Percentiles rank a stretch among this genome's conserved stretches.
Evolutionary conservation across 768 basidiomycete genomes (phyloP).

Genomic region (Mycena alexandri): DNA sequence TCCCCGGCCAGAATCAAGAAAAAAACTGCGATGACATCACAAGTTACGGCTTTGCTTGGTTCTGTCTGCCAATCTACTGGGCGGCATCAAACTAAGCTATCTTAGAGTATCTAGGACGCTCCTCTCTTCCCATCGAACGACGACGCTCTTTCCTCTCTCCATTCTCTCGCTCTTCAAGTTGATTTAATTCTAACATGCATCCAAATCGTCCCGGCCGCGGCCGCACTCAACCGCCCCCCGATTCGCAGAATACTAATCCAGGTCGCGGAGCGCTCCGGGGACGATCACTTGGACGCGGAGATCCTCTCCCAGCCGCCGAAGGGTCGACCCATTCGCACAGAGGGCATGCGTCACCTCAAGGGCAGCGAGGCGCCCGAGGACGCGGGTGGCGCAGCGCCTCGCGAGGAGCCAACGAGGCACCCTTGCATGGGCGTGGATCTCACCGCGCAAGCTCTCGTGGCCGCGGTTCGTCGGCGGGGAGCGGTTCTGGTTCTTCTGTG

Average conservation of each 20-base stretch:
- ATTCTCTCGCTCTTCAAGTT: too few species aligned
- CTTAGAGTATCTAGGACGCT: too few species aligned
- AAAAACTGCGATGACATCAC: too few species aligned
- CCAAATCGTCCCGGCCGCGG: background rate
- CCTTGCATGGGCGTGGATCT: background rate
- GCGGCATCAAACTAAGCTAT: too few species aligned
- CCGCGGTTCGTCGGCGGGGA: background rate
- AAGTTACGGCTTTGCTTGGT: too few species aligned
- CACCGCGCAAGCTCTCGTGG: background rate
- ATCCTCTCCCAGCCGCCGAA: background rate
- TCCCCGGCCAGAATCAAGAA: too few species aligned
- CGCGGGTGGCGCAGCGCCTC: background rate
- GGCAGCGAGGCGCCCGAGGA: background rate
- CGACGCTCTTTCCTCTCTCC: too few species aligned
- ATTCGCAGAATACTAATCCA: too few species aligned
- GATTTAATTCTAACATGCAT: background rate
- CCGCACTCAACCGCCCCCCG: background rate
- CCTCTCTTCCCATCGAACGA: too few species aligned
- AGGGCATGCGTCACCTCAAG: background rate
- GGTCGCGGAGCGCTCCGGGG: conserved; percentile 1
- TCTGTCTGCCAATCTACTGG: too few species aligned
- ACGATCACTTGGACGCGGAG: background rate
- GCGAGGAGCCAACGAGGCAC: background rate
- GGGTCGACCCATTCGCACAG: background rate
- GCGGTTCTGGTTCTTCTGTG: background rate